phyloP scores from a whole-genome alignment of 768 basidiomycete genomes.

The Phylloporus sp. region DNA sequence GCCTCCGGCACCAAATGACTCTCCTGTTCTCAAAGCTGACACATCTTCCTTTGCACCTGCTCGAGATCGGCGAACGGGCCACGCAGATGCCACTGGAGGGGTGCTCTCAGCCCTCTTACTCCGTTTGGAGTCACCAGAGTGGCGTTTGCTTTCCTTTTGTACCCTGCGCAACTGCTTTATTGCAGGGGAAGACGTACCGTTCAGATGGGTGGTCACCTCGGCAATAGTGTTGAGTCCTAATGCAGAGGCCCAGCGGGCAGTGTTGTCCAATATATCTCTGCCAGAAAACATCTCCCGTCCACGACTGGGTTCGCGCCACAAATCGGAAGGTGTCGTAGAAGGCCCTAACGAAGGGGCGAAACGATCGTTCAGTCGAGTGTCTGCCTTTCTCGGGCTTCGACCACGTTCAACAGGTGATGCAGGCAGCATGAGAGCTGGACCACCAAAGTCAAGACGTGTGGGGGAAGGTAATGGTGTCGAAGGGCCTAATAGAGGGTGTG shows the following conservation, averaged over 20 bases:
- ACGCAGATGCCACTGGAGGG: slow-evolving; percentile 24
- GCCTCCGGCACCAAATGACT: slow-evolving; percentile 4
- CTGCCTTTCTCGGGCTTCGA: slow-evolving; percentile 22
- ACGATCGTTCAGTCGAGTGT: slow-evolving; percentile 7
- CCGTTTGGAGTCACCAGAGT: not conserved
- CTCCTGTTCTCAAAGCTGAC: slow-evolving; percentile 3
- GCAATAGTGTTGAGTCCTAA: slow-evolving; percentile 20
- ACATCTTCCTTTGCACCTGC: slow-evolving; percentile 8
- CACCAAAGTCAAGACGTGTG: slow-evolving; percentile 28
- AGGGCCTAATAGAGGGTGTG: slow-evolving; percentile 16
- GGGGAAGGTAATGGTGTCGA: slow-evolving; percentile 15
- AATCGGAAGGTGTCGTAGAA: slow-evolving; percentile 25
- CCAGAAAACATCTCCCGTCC: slow-evolving; percentile 18
- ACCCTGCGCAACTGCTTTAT: slow-evolving; percentile 21
- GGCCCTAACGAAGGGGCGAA: slow-evolving; percentile 21
- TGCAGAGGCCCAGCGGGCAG: slow-evolving; percentile 28
- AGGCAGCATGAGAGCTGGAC: slow-evolving; percentile 18
- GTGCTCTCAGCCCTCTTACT: slow-evolving; percentile 29
- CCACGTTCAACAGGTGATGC: slow-evolving; percentile 26
- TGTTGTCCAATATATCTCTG: slow-evolving; percentile 24
- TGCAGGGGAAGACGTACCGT: slow-evolving; percentile 14
- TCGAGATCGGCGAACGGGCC: slow-evolving; percentile 14
- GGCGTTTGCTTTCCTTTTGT: slow-evolving; percentile 1
- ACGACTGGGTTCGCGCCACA: slow-evolving; percentile 17
- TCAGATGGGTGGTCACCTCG: slow-evolving; percentile 17